Evolutionary conservation across 768 basidiomycete species (phyloP).

Genomic region (Suillus subalutaceus): DNA sequence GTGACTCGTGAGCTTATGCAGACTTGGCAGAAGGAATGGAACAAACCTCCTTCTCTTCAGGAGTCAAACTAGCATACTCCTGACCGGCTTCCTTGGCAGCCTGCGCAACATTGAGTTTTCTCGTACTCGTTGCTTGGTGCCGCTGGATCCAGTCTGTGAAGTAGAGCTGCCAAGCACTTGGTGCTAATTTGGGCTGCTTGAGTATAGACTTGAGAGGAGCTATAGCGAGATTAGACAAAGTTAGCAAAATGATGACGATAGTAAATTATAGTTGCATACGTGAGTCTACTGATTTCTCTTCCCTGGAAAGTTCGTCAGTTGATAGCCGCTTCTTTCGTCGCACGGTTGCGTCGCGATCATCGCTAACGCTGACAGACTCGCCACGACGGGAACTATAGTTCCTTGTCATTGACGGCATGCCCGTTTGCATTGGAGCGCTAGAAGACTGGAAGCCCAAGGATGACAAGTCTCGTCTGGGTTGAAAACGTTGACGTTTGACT

Average conservation of each 20-base stretch:
- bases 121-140: slow-evolving; percentile 74
- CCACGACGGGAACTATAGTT: slow-evolving; percentile 63
- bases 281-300: slow-evolving; percentile 46
- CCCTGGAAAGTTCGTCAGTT: slow-evolving; percentile 40
- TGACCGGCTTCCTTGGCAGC: slow-evolving; percentile 93
- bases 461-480: slow-evolving; percentile 42
- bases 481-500: slow-evolving; percentile 41
- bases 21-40: slow-evolving; percentile 28
- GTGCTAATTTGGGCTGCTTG: slow-evolving; percentile 88
- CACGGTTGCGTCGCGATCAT: slow-evolving; percentile 77
- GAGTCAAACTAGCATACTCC: slow-evolving; percentile 78
- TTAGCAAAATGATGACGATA: slow-evolving; percentile 34
- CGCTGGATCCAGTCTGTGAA: slow-evolving; percentile 94
- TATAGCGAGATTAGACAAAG: slow-evolving; percentile 37
- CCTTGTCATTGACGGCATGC: slow-evolving; percentile 52
- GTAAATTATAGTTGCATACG: slow-evolving; percentile 43
- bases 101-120: slow-evolving; percentile 94
- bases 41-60: slow-evolving; percentile 83
- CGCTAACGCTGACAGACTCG: slow-evolving; percentile 60
- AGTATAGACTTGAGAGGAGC: slow-evolving; percentile 76
- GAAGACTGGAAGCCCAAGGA: slow-evolving; percentile 68
- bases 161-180: slow-evolving; percentile 95
- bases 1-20: slow-evolving; percentile 17
- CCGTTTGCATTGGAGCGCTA: slow-evolving; percentile 64
- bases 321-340: slow-evolving; percentile 55